phyloP scores from a whole-genome alignment of 148 eudicot species.

The Rhododendron williamsianum region DNA sequence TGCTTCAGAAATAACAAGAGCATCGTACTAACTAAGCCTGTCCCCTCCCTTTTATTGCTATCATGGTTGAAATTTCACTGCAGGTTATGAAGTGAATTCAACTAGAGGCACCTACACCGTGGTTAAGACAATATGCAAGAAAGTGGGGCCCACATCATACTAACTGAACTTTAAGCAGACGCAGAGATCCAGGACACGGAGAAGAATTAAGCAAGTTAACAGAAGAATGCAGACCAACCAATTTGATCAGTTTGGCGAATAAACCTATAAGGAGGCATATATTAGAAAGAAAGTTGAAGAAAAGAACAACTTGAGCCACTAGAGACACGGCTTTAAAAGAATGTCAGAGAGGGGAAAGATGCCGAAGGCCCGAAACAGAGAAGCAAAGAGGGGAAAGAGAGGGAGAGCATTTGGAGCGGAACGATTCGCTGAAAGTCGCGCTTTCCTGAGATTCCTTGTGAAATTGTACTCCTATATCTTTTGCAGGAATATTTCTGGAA shows the following conservation, averaged over 20 bases:
- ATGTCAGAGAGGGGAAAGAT: neutral
- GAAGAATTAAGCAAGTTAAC: neutral
- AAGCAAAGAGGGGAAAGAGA: neutral
- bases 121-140: neutral
- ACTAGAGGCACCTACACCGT: neutral
- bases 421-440: neutral
- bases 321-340: neutral
- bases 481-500: neutral
- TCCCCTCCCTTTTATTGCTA: neutral
- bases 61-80: neutral
- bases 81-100: neutral
- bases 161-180: neutral
- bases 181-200: neutral
- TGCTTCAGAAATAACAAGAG: neutral
- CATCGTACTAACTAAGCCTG: neutral
- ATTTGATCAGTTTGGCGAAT: neutral
- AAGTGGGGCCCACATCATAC: neutral
- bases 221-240: neutral
- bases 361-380: neutral
- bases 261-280: neutral
- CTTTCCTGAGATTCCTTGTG: neutral
- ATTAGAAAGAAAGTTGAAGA: neutral
- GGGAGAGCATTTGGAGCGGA: neutral
- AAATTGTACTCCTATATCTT: neutral
- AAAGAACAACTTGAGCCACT: neutral